Percentiles rank a stretch among this genome's conserved stretches.
Evolutionary conservation across 1,284 basidiomycete genomes (phyloP).

Genomic region (Cutaneotrichosporon sp.): DNA sequence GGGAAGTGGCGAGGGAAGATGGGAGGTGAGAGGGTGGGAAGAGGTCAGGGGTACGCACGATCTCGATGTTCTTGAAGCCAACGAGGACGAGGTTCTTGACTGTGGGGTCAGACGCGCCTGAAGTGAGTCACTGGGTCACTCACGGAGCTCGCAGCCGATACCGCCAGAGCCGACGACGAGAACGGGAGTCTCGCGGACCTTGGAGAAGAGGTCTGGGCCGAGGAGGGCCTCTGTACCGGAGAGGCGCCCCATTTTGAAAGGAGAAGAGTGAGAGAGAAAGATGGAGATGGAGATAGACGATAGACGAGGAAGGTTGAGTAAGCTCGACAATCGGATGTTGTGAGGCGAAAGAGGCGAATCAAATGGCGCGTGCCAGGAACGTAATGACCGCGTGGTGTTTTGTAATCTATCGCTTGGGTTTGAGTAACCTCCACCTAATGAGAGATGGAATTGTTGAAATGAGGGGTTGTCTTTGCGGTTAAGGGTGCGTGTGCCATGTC

Average conservation of each 20-base stretch:
- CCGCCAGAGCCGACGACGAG: conserved; percentile 95
- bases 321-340: too few relatives aligned
- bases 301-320: background rate
- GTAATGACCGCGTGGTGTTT: background rate
- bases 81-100: conserved; percentile 95
- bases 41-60: conserved; percentile 43
- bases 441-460: background rate
- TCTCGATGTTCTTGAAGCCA: conserved; percentile 88
- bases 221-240: conserved; percentile 61
- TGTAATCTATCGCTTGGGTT: background rate
- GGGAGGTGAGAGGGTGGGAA: too few relatives aligned
- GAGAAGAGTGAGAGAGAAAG: too few relatives aligned
- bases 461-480: background rate
- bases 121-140: conserved; percentile 56
- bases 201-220: conserved; percentile 64
- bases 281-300: too few relatives aligned
- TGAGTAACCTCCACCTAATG: too few relatives aligned
- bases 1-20: background rate
- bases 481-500: background rate
- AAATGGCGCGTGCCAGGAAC: background rate
- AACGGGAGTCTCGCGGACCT: conserved; percentile 64
- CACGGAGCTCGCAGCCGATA: conserved; percentile 94
- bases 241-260: conserved; percentile 41
- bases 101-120: conserved; percentile 45
- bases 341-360: background rate